Evolutionary conservation across 805 yeast genomes (phyloP).

Genomic region (Hanseniaspora pseudoguilliermondii): DNA sequence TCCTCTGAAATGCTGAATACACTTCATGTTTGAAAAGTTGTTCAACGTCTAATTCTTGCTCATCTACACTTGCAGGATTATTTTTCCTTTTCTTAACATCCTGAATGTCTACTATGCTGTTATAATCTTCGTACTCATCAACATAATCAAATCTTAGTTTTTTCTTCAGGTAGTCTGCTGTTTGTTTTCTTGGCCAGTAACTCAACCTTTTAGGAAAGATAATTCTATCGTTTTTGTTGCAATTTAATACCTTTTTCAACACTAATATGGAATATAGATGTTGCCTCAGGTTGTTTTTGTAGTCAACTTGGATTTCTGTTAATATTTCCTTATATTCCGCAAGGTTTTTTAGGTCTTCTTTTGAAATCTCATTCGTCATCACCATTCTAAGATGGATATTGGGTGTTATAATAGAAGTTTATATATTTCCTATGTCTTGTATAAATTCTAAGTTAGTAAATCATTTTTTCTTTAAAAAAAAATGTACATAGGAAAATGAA

Average conservation of each 20-base stretch:
- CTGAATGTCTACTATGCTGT: neutral
- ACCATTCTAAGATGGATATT: too few relatives aligned
- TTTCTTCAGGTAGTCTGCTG: conserved; percentile 2
- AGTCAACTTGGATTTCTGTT: conserved; percentile 2
- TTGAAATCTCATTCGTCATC: neutral
- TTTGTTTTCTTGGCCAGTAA: conserved; percentile 9
- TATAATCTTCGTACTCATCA: neutral
- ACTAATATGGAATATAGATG: conserved; percentile 3
- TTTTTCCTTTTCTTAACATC: neutral
- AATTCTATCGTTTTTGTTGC: neutral
- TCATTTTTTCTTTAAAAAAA: neutral
- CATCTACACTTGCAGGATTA: neutral
- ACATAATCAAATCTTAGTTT: conserved; percentile 2
- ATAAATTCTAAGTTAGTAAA: too few relatives aligned
- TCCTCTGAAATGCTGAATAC: neutral
- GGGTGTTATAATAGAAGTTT: too few relatives aligned
- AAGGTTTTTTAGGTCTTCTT: neutral
- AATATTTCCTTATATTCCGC: neutral
- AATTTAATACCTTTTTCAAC: neutral
- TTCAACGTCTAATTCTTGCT: neutral
- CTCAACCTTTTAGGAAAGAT: conserved; percentile 2
- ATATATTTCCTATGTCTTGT: too few relatives aligned
- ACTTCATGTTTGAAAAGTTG: neutral
- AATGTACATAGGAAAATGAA: neutral
- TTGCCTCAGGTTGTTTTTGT: conserved; percentile 7